Evolutionary conservation across 768 basidiomycete species (phyloP).

Genomic region (Baorangia bicolor): DNA sequence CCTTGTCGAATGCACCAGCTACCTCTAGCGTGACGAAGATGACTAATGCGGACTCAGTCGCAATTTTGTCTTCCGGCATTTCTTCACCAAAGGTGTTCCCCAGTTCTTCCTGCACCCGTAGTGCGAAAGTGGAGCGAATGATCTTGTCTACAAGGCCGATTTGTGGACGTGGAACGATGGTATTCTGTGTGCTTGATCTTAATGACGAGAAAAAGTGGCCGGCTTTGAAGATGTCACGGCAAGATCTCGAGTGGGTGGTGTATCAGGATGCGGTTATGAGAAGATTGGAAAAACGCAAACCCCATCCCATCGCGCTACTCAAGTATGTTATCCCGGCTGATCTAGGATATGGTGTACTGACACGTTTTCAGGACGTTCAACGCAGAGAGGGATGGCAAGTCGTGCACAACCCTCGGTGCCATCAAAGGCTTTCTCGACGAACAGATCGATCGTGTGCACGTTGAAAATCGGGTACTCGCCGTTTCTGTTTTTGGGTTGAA

Average conservation of each 20-base stretch:
- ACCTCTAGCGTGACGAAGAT: too few species aligned
- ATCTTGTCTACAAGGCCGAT: conserved; percentile 13
- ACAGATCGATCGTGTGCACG: not conserved
- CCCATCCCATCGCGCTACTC: not conserved
- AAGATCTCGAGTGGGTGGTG: not conserved
- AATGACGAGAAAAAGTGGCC: not conserved
- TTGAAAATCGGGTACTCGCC: conserved; percentile 3
- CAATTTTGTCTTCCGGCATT: too few species aligned
- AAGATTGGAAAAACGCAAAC: not conserved
- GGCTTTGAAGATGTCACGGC: conserved; percentile 9
- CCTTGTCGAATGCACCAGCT: not conserved
- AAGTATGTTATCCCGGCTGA: not conserved
- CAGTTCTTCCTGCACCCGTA: too few species aligned
- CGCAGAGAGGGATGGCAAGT: not conserved
- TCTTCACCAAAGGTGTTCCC: not conserved
- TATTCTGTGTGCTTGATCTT: not conserved
- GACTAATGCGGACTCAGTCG: too few species aligned
- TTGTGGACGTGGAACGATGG: conserved; percentile 11
- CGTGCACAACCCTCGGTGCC: not conserved
- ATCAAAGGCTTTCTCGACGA: conserved; percentile 8
- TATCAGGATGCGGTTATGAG: not conserved
- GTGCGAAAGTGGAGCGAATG: not conserved
- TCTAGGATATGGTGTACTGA: not conserved
- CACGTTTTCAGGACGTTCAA: not conserved
- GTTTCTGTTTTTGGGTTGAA: conserved; percentile 4